Conservation (phyloP, 108 stramenopile genomes). For the Cyclotella sp. region DNA sequence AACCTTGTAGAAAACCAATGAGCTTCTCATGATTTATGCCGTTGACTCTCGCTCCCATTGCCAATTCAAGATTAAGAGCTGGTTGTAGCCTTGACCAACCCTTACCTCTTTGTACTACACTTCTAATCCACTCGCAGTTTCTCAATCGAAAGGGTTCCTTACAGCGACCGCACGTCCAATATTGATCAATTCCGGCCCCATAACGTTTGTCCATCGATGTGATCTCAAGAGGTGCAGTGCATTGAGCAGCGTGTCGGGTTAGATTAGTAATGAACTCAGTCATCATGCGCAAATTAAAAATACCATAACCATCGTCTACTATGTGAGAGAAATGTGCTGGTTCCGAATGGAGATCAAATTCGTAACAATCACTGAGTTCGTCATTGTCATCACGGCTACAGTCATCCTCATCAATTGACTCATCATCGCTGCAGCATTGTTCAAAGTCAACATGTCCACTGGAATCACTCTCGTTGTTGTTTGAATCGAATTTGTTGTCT, state of each 20-base stretch:
- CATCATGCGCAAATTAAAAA: not conserved
- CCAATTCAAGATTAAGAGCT: not conserved
- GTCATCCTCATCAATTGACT: too few relatives aligned
- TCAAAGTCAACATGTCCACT: too few relatives aligned
- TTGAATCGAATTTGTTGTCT: too few relatives aligned
- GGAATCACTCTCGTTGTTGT: too few relatives aligned
- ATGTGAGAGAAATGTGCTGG: not conserved
- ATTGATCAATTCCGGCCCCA: not conserved
- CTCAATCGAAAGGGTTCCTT: too few relatives aligned
- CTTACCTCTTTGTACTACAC: not conserved
- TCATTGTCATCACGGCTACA: too few relatives aligned
- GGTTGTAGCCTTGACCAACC: not conserved
- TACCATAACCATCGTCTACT: not conserved
- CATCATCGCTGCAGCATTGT: too few relatives aligned
- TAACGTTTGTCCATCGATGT: not conserved
- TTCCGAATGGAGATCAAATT: too few relatives aligned
- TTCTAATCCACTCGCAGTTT: not conserved
- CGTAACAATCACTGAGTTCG: too few relatives aligned
- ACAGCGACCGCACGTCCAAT: not conserved
- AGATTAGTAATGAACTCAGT: not conserved
- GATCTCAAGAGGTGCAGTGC: not conserved
- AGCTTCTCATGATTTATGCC: conserved; percentile 1
- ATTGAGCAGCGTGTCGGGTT: not conserved
- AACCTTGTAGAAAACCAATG: not conserved
- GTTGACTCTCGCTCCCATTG: conserved; percentile 11